These are phyloP conservation scores for Pythium guiyangense DNA, from an alignment of 352 stramenopile species.

Conservation along the genomic window DNA sequence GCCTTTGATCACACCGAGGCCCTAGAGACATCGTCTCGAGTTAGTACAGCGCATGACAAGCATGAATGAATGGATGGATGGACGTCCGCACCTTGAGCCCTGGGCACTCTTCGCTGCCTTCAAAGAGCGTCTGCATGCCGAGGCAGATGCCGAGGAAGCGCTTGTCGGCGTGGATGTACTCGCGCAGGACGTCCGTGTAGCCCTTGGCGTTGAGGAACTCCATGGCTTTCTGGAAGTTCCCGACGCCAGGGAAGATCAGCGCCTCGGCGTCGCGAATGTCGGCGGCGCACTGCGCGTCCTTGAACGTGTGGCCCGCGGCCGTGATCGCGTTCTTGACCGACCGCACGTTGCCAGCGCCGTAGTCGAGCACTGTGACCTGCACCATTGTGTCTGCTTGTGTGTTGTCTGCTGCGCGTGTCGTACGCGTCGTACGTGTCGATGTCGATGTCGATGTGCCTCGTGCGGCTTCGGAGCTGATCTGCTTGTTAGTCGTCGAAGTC, in stretches of 20 bases:
- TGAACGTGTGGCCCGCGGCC: conserved; percentile 83
- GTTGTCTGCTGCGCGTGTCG: no score
- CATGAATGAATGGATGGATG: background rate
- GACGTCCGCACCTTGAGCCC: conserved; percentile 34
- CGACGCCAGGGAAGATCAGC: conserved; percentile 86
- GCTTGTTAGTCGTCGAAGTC: no score
- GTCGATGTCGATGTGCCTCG: no score
- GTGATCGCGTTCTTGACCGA: conserved; percentile 96
- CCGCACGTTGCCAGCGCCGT: conserved; percentile 98
- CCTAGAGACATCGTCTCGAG: conserved; percentile 19
- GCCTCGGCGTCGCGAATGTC: conserved; percentile 88
- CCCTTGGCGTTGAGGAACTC: conserved; percentile 86
- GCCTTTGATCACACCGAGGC: conserved; percentile 92
- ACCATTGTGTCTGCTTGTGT: conserved; percentile 30
- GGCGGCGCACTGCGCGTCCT: conserved; percentile 82
- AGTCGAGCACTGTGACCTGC: conserved; percentile 93
- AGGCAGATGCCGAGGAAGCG: conserved; percentile 98
- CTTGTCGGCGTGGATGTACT: conserved; percentile 82
- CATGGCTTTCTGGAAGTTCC: conserved; percentile 89
- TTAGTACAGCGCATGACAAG: conserved; percentile 2
- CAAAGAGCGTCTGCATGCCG: conserved; percentile 98
- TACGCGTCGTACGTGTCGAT: no score
- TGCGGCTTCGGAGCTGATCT: no score
- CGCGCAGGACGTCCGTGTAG: conserved; percentile 86
- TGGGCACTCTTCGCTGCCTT: conserved; percentile 92